These are phyloP conservation scores for Clarireedia hainanense DNA, from an alignment of 2,329 filamentous ascomycete species.

Conservation along the genomic window DNA sequence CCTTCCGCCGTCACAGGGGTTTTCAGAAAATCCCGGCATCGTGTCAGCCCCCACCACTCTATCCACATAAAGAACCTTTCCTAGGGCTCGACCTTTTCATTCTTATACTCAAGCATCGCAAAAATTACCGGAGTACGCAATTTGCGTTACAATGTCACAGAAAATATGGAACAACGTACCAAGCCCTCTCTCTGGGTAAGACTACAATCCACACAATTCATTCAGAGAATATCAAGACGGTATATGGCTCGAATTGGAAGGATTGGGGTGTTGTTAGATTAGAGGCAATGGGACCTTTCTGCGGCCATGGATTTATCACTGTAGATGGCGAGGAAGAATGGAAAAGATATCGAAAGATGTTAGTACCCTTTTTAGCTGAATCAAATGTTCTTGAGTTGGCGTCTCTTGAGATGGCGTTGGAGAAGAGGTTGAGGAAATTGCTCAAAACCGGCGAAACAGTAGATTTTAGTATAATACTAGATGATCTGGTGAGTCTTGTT, in stretches of 20 bases:
- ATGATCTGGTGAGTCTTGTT: background rate
- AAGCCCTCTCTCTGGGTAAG: background rate
- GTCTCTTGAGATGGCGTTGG: background rate
- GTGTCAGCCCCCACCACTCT: too few relatives aligned
- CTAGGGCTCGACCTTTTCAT: constrained; percentile 1
- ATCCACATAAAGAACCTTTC: background rate
- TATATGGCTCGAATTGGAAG: background rate
- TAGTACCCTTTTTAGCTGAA: constrained; percentile 1
- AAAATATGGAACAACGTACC: background rate
- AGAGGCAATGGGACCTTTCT: background rate
- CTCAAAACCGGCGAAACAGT: background rate
- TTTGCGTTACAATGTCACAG: background rate
- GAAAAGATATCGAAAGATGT: background rate
- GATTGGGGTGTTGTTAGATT: background rate
- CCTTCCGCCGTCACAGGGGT: too few relatives aligned
- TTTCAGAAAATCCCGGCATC: too few relatives aligned
- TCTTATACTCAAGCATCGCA: background rate
- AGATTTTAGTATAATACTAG: background rate
- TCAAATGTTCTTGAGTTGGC: background rate
- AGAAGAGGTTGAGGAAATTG: background rate
- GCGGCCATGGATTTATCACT: constrained; percentile 3
- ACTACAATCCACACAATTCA: background rate
- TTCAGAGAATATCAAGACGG: background rate
- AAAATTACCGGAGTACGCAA: background rate
- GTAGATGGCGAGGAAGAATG: constrained; percentile 4